phyloP scores from a whole-genome alignment of 192 early-diverging fungal species.

The Backusella mclennaniae region DNA sequence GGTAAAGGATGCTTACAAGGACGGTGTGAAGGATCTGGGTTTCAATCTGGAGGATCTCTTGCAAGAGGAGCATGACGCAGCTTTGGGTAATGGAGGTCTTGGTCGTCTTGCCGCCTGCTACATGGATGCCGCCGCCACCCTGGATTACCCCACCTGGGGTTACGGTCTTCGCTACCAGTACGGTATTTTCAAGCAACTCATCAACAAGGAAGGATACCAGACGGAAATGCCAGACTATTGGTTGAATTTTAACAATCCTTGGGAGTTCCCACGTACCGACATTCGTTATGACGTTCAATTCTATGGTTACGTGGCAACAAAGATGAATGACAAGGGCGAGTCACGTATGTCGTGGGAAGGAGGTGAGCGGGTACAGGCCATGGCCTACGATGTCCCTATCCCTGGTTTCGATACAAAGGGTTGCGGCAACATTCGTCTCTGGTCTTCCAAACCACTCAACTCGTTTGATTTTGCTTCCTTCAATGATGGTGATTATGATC shows the following conservation, averaged over 20 bases:
- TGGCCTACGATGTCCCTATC: constrained; percentile 97
- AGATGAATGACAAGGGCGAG: constrained; percentile 61
- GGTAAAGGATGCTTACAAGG: constrained; percentile 74
- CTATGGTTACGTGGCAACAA: constrained; percentile 80
- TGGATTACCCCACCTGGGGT: constrained; percentile 94
- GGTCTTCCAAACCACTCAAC: constrained; percentile 90
- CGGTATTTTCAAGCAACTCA: constrained; percentile 97
- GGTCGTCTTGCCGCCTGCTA: constrained; percentile 97
- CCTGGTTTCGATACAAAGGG: constrained; percentile 93
- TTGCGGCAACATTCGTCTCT: constrained; percentile 96
- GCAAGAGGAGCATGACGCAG: constrained; percentile 93
- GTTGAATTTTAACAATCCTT: constrained; percentile 95
- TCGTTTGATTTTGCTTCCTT: constrained; percentile 87
- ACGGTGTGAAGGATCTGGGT: constrained; percentile 68
- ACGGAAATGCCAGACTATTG: constrained; percentile 95
- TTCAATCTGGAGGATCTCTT: constrained; percentile 92
- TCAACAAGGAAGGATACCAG: constrained; percentile 90
- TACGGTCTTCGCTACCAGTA: constrained; percentile 98
- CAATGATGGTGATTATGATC: constrained; percentile 90
- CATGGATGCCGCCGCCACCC: constrained; percentile 92
- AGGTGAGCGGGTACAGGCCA: constrained; percentile 80
- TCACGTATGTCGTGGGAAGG: constrained; percentile 83
- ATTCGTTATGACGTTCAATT: constrained; percentile 89
- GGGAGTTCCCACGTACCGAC: constrained; percentile 96
- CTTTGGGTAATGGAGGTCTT: constrained; percentile 95